Conservation (phyloP, 371 early-diverging fungal genomes). For the Mycotypha africana region DNA sequence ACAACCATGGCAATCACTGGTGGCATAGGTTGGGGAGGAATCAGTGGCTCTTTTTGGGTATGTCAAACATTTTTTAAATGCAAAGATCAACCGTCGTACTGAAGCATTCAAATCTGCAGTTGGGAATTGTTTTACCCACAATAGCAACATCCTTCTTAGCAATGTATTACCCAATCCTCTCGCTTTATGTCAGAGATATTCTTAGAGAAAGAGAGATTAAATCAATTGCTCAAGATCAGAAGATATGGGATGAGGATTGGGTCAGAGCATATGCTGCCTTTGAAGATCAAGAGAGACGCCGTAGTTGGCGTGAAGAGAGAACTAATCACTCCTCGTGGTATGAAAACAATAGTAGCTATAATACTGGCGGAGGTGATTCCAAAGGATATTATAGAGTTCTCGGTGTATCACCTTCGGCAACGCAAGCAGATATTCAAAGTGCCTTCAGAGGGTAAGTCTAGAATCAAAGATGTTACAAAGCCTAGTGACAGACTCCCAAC, state of each 20-base stretch:
- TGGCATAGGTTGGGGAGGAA: slow-evolving; percentile 38
- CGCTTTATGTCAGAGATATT: slow-evolving; percentile 40
- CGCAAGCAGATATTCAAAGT: slow-evolving; percentile 52
- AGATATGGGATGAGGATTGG: slow-evolving; percentile 55
- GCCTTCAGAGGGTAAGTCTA: slow-evolving; percentile 59
- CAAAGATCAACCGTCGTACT: background rate
- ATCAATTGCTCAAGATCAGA: slow-evolving; percentile 37
- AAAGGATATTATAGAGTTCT: slow-evolving; percentile 9
- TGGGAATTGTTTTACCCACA: slow-evolving; percentile 53
- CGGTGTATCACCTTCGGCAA: slow-evolving; percentile 37
- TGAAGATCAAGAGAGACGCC: slow-evolving; percentile 49
- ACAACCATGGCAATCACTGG: slow-evolving; percentile 30
- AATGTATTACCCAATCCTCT: slow-evolving; percentile 51
- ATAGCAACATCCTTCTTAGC: slow-evolving; percentile 42
- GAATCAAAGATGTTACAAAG: background rate
- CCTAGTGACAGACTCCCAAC: no score
- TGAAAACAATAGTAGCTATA: background rate
- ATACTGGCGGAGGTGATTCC: background rate
- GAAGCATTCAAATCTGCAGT: slow-evolving; percentile 16
- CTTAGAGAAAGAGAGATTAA: slow-evolving; percentile 44
- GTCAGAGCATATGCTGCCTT: slow-evolving; percentile 47
- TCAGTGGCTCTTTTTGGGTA: slow-evolving; percentile 47
- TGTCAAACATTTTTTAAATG: background rate
- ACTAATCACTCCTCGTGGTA: slow-evolving; percentile 20
- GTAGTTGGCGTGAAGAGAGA: slow-evolving; percentile 45